A percentile compares a stretch with the other conserved stretches of the same genome.
phyloP scores from a whole-genome alignment of 768 basidiomycete species.

The Sistotremastrum suecicum region DNA sequence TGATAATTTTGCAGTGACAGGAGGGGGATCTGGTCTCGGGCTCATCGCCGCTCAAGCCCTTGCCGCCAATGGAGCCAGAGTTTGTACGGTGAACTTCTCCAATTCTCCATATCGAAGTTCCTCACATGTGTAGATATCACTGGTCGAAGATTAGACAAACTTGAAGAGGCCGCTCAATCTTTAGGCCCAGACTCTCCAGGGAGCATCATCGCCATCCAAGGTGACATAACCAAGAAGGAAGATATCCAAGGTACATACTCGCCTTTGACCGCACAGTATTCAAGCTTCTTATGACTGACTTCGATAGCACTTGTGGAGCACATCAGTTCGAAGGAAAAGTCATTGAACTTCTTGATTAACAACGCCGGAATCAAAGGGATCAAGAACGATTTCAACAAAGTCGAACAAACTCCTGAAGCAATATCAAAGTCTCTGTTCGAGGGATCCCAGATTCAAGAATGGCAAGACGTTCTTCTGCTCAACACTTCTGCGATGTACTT shows the following conservation, averaged over 20 bases:
- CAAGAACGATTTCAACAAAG: constrained; percentile 1
- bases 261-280: not conserved
- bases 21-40: too few relatives aligned
- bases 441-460: not conserved
- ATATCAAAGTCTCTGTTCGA: constrained; percentile 3
- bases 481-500: constrained; percentile 4
- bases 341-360: constrained; percentile 3
- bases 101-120: not conserved
- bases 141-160: constrained; percentile 1
- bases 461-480: constrained; percentile 1
- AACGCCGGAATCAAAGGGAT: constrained; percentile 3
- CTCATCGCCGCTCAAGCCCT: too few relatives aligned
- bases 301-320: constrained; percentile 2
- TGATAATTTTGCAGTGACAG: too few relatives aligned
- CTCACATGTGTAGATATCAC: constrained; percentile 1
- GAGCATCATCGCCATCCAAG: constrained; percentile 1
- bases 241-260: constrained; percentile 3
- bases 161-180: not conserved
- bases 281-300: not conserved
- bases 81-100: too few relatives aligned
- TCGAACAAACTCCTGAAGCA: not conserved
- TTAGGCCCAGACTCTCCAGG: not conserved
- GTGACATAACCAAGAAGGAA: constrained; percentile 5
- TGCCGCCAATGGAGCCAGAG: too few relatives aligned
- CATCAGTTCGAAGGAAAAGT: not conserved